Evolutionary conservation across 1,284 basidiomycete genomes (phyloP).

Genomic region (Puccinia triticina): DNA sequence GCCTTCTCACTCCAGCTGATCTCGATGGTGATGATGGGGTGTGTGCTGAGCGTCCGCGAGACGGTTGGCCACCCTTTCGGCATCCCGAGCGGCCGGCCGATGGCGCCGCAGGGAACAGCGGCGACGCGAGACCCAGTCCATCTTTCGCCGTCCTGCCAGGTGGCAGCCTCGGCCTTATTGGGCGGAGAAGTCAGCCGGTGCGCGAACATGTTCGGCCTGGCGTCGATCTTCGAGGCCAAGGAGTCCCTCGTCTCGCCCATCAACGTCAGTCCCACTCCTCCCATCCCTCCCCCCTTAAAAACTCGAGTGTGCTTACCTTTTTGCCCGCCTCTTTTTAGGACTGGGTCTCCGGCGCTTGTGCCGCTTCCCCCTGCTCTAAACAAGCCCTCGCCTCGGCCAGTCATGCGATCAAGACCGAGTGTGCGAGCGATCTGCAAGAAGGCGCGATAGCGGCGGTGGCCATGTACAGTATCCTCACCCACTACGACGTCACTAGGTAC

Average conservation of each 20-base stretch:
- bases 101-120: neutral
- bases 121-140: neutral
- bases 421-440: conserved; percentile 19
- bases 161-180: neutral
- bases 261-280: neutral
- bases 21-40: neutral
- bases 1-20: too few relatives aligned
- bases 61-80: neutral
- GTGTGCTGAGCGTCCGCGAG: neutral
- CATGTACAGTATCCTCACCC: neutral
- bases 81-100: neutral
- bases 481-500: conserved; percentile 20
- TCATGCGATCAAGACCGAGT: neutral
- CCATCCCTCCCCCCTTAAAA: neutral
- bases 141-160: conserved; percentile 18
- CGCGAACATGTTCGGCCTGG: conserved; percentile 3
- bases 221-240: neutral
- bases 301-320: neutral
- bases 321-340: neutral
- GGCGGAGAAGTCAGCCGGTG: conserved; percentile 5
- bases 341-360: conserved; percentile 23
- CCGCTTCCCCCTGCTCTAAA: neutral
- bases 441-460: conserved; percentile 10
- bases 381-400: neutral
- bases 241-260: conserved; percentile 13